phyloP scores from a whole-genome alignment of 352 stramenopile species.

The Pythium apleroticum region DNA sequence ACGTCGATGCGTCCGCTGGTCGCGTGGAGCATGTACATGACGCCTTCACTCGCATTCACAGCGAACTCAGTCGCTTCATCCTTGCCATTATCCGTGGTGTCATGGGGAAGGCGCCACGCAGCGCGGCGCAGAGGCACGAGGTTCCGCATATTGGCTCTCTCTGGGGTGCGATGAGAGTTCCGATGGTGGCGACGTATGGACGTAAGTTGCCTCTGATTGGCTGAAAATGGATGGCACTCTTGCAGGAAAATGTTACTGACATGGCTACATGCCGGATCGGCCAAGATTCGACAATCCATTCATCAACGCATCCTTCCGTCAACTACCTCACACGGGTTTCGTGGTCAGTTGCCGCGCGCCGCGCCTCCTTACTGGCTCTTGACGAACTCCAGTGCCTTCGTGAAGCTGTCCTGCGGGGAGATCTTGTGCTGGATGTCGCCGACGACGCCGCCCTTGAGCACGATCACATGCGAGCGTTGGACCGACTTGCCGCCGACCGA shows the following conservation, averaged over 20 bases:
- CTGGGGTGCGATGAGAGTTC: not conserved
- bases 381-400: conserved; percentile 71
- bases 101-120: conserved; percentile 35
- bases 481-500: conserved; percentile 61
- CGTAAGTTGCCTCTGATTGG: conserved; percentile 5
- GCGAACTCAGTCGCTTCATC: conserved; percentile 25
- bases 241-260: not conserved
- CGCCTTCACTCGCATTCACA: conserved; percentile 35
- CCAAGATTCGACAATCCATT: conserved; percentile 4
- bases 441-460: conserved; percentile 72
- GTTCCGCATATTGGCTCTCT: conserved; percentile 45
- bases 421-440: conserved; percentile 75
- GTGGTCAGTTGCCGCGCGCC: not conserved
- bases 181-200: conserved; percentile 5
- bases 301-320: conserved; percentile 3
- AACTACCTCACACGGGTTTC: not conserved
- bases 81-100: not conserved
- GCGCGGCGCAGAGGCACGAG: conserved; percentile 52
- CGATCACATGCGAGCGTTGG: conserved; percentile 82
- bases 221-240: conserved; percentile 8
- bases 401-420: conserved; percentile 78
- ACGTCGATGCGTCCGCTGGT: conserved; percentile 22
- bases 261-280: not conserved
- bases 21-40: conserved; percentile 26
- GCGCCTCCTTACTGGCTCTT: conserved; percentile 26